phyloP scores from a whole-genome alignment of 2,329 filamentous ascomycete genomes.

The Fusarium neocosmosporiellum region DNA sequence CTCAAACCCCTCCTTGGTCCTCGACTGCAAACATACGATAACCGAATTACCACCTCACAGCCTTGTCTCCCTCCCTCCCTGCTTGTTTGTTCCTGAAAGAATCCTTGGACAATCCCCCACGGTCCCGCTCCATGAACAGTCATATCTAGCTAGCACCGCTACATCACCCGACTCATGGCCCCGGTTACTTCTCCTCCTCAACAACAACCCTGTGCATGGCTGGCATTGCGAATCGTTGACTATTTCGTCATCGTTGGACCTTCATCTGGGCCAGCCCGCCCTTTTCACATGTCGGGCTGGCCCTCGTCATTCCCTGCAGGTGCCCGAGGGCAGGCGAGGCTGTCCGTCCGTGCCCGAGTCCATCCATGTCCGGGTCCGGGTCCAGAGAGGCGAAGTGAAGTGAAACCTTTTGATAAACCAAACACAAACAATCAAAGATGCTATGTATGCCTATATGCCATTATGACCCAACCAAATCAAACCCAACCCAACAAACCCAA shows the following conservation, averaged over 20 bases:
- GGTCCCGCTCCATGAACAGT: conserved; percentile 19
- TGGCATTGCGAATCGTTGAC: conserved; percentile 20
- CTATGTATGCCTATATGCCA: conserved; percentile 22
- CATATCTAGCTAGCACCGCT: conserved; percentile 14
- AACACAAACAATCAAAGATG: conserved; percentile 17
- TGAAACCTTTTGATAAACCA: conserved; percentile 19
- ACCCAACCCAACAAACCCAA: background rate
- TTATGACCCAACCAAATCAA: conserved; percentile 17
- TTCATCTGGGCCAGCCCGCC: conserved; percentile 3
- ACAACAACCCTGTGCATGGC: conserved; percentile 20
- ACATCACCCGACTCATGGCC: conserved; percentile 26
- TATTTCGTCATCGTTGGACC: conserved; percentile 33
- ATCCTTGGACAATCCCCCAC: background rate
- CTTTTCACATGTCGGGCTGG: conserved; percentile 23
- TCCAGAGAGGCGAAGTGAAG: background rate
- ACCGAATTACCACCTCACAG: background rate
- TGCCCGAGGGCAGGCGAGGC: background rate
- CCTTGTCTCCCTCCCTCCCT: background rate
- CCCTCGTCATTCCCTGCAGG: background rate
- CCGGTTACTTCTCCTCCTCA: conserved; percentile 2
- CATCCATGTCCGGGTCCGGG: background rate
- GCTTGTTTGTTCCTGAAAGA: background rate
- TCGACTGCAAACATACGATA: background rate
- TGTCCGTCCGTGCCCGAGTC: background rate
- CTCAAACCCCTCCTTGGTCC: background rate